A percentile compares a stretch with the other conserved stretches of the same genome.
phyloP scores from a whole-genome alignment of 2,329 filamentous ascomycete genomes.

The Alternaria triticimaculans region DNA sequence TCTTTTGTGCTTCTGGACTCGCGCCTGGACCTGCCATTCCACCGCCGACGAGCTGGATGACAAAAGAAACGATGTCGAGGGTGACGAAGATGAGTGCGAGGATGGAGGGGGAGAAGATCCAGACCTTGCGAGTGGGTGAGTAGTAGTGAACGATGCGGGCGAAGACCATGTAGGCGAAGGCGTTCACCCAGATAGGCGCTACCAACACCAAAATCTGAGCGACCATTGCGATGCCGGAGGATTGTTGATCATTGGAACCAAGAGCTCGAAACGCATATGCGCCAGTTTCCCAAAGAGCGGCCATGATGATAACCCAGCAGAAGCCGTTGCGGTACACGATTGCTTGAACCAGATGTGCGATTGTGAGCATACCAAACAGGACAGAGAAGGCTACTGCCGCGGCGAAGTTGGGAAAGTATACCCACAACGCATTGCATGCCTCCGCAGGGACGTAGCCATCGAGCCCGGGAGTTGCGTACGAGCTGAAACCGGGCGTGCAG shows the following conservation, averaged over 20 bases:
- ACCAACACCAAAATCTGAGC: conserved; percentile 55
- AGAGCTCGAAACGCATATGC: conserved; percentile 51
- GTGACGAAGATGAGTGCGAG: conserved; percentile 47
- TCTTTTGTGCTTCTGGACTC: conserved; percentile 34
- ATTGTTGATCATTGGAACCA: conserved; percentile 51
- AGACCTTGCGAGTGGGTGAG: conserved; percentile 27
- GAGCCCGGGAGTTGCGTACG: conserved; percentile 24
- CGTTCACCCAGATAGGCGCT: conserved; percentile 53
- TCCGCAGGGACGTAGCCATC: conserved; percentile 28
- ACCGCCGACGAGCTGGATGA: conserved; percentile 52
- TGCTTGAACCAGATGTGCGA: conserved; percentile 26
- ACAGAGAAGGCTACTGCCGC: conserved; percentile 27
- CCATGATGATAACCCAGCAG: conserved; percentile 54
- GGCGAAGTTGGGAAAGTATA: conserved; percentile 27
- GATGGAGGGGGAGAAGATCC: conserved; percentile 25
- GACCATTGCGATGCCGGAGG: conserved; percentile 35
- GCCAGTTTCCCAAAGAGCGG: conserved; percentile 51
- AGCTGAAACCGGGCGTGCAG: conserved; percentile 21
- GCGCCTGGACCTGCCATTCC: conserved; percentile 40
- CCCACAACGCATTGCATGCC: conserved; percentile 29
- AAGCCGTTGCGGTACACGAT: conserved; percentile 39
- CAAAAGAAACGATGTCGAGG: conserved; percentile 53
- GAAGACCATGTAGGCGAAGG: conserved; percentile 51
- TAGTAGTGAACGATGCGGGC: conserved; percentile 51
- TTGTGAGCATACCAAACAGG: conserved; percentile 27